A percentile compares a stretch with the other conserved stretches of the same genome.
Conservation (phyloP, 2,329 filamentous ascomycete species). For the Emericellopsis atlantica region DNA sequence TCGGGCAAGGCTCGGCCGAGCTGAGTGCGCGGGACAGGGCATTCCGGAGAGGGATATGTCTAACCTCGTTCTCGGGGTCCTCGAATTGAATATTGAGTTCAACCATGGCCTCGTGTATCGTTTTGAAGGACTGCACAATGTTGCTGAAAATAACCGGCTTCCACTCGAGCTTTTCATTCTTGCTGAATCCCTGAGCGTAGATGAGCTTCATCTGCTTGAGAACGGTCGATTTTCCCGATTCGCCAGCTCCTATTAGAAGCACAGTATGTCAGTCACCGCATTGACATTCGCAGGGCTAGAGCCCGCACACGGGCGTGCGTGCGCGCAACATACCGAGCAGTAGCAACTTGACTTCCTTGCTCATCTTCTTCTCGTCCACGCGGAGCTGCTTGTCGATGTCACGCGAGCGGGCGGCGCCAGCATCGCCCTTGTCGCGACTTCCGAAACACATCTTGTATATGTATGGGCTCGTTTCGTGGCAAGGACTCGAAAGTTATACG, state of each 20-base stretch:
- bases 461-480: not conserved
- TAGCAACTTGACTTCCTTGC: conserved; percentile 85
- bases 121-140: conserved; percentile 80
- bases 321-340: conserved; percentile 54
- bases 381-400: conserved; percentile 82
- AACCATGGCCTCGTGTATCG: conserved; percentile 83
- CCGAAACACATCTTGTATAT: conserved; percentile 49
- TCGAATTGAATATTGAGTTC: conserved; percentile 72
- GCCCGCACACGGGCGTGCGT: not conserved
- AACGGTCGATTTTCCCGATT: conserved; percentile 85
- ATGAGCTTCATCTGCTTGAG: conserved; percentile 99
- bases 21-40: not conserved
- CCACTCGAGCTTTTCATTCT: conserved; percentile 83
- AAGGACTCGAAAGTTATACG: not conserved
- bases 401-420: conserved; percentile 42
- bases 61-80: conserved; percentile 65
- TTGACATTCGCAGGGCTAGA: not conserved
- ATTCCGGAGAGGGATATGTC: conserved; percentile 11
- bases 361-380: conserved; percentile 75
- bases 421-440: conserved; percentile 34
- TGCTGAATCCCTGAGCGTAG: conserved; percentile 82
- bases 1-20: no score
- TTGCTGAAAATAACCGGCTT: conserved; percentile 95
- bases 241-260: conserved; percentile 61
- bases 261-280: not conserved